Conservation (phyloP, 2,329 filamentous ascomycete species). For the Trichophyton simii region DNA sequence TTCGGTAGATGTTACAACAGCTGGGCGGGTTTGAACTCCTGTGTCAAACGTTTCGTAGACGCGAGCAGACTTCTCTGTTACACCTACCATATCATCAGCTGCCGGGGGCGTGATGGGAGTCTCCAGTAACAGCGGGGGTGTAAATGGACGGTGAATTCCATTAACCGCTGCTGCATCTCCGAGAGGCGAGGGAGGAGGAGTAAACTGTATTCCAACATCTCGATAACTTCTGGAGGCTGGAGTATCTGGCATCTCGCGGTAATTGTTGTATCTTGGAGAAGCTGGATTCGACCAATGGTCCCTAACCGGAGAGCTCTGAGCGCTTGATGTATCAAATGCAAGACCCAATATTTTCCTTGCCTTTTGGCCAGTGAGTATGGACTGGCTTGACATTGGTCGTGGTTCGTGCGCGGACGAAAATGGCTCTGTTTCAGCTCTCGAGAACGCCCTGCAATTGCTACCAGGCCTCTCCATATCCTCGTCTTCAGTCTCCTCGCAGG, state of each 20-base stretch:
- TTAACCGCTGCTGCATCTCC: constrained; percentile 13
- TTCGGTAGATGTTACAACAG: constrained; percentile 31
- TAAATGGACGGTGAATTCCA: constrained; percentile 50
- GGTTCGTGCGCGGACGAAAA: constrained; percentile 42
- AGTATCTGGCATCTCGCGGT: not conserved
- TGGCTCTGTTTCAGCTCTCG: constrained; percentile 52
- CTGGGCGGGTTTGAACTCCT: constrained; percentile 22
- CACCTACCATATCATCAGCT: not conserved
- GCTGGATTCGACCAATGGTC: not conserved
- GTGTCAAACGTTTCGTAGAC: constrained; percentile 16
- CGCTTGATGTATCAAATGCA: constrained; percentile 36
- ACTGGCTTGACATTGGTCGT: constrained; percentile 23
- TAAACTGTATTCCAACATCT: constrained; percentile 70
- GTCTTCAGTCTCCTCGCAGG: constrained; percentile 59
- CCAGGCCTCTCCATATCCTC: constrained; percentile 45
- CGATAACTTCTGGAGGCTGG: constrained; percentile 41
- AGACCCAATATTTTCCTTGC: constrained; percentile 36
- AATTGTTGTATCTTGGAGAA: not conserved
- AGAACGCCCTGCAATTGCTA: constrained; percentile 16
- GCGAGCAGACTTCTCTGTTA: not conserved
- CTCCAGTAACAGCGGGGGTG: constrained; percentile 40
- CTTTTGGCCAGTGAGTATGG: constrained; percentile 15
- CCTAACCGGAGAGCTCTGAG: constrained; percentile 17
- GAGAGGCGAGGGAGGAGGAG: constrained; percentile 62
- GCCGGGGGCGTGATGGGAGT: constrained; percentile 36